Evolutionary conservation across 495 filamentous ascomycete species (phyloP), one percentile per base, ranked within the genome.

Genomic region (Penicillium mononematosum): DNA sequence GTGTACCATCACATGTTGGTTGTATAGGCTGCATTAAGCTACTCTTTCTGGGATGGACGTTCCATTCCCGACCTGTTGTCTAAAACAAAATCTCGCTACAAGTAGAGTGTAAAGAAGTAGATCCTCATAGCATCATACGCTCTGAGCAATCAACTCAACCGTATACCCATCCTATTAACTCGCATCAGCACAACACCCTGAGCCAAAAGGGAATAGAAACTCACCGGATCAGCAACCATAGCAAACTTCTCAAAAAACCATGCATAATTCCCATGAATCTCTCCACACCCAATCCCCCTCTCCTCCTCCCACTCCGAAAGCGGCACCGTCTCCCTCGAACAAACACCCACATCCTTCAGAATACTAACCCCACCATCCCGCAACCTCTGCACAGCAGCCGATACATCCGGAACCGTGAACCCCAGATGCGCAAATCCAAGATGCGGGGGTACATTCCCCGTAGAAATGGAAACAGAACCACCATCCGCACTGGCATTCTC

Each of bases 381-480:
- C 64, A 76, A 53, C 50, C 72, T 49, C 58, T 65, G 64, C 51
- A 76, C 53, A 4, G 73, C 65, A 38, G 11, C 64, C 9, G 24
- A 5, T 0, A 73, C 68, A 64, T 76, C 70, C 27, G 72, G 72
- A 1, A 76, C 72, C 22, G 71, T 70, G 27, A 75, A 75, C 0
- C 73, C 73, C 20, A 76, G n/a, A 60, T 76, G 73, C 49, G 70
- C 67, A 47, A 76, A 76, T 1, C 73, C 73, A 50, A 76, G 47
- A 49, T 70, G 25, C 17, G 73, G 73, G 14, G 72, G 67, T 19
- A 25, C 43, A 56, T 75, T 75, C 0, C 73, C 73, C 0, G 57
- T 73, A 0, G 59, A 64, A 3, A 72, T 42, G 41, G 49, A 50
- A 3, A 61, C 31, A 34, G 3, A 11, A 34, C 11, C 55, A 3